Evolutionary conservation across 257 asterid species (phyloP).

Genomic region (Fraxinus quadrangulata): DNA sequence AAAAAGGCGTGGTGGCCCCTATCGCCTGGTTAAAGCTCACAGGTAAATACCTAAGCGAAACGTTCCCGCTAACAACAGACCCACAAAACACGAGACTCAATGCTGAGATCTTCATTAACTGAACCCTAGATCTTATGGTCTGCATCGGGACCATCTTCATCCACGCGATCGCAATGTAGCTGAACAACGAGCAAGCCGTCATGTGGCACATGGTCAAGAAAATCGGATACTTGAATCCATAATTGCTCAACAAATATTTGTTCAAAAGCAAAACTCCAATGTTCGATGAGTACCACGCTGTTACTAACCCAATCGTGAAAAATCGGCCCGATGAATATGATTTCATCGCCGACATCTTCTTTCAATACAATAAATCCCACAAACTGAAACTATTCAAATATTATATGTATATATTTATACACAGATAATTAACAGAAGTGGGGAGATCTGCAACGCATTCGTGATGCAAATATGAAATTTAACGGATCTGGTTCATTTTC

Average conservation of each 20-base stretch:
- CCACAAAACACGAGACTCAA: constrained; percentile 73
- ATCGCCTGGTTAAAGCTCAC: constrained; percentile 89
- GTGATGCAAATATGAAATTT: constrained; percentile 28
- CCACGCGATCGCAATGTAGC: constrained; percentile 92
- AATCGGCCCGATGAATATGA: constrained; percentile 47
- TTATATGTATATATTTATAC: neutral
- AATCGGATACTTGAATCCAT: constrained; percentile 90
- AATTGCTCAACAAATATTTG: constrained; percentile 82
- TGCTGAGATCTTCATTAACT: constrained; percentile 83
- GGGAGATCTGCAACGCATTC: constrained; percentile 38
- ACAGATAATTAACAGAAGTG: constrained; percentile 17
- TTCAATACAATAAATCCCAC: neutral
- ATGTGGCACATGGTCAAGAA: constrained; percentile 87
- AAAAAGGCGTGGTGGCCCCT: constrained; percentile 89
- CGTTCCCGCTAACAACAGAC: constrained; percentile 84
- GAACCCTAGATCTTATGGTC: constrained; percentile 82
- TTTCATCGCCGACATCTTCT: constrained; percentile 48
- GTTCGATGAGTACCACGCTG: constrained; percentile 87
- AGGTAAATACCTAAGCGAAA: constrained; percentile 78
- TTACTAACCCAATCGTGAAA: constrained; percentile 72
- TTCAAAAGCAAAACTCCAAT: constrained; percentile 79
- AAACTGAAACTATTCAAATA: constrained; percentile 5
- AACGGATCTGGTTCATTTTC: constrained; percentile 30
- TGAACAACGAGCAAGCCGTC: constrained; percentile 83
- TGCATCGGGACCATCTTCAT: constrained; percentile 90